A percentile compares a stretch with the other conserved stretches of the same genome.
Evolutionary conservation across 768 basidiomycete species (phyloP).

Genomic region (Tylopilus felleus): DNA sequence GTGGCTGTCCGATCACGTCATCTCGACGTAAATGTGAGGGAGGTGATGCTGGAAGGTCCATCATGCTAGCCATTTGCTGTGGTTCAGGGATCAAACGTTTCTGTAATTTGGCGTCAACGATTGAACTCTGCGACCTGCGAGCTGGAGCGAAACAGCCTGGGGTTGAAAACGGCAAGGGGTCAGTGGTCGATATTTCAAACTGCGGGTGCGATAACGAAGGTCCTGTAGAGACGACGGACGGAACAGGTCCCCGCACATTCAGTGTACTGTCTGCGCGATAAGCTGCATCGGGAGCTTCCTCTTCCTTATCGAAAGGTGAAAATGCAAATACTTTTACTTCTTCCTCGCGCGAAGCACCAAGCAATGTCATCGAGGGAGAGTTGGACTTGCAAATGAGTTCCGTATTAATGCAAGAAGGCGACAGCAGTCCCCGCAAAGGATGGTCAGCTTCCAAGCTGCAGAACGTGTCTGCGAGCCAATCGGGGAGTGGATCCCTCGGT

Average conservation of each 20-base stretch:
- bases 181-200: neutral
- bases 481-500: constrained; percentile 39
- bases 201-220: neutral
- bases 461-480: constrained; percentile 57
- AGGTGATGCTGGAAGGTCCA: constrained; percentile 8
- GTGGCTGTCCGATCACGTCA: constrained; percentile 9
- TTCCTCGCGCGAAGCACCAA: constrained; percentile 12
- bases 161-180: constrained; percentile 24
- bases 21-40: constrained; percentile 17
- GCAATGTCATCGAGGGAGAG: constrained; percentile 2
- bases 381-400: neutral
- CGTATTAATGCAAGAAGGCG: constrained; percentile 13
- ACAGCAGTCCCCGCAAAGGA: constrained; percentile 34
- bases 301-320: constrained; percentile 22
- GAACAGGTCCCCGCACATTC: neutral
- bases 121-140: neutral
- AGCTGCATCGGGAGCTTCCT: neutral
- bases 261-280: neutral
- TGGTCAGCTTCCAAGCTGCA: constrained; percentile 38
- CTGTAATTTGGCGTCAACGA: neutral
- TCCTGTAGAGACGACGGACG: neutral
- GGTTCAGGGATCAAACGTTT: neutral
- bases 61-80: constrained; percentile 14
- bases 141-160: constrained; percentile 20
- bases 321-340: constrained; percentile 25